Percentiles rank a stretch among this genome's conserved stretches.
phyloP scores from a whole-genome alignment of 2,329 filamentous ascomycete genomes.

The Dothistroma pini region DNA sequence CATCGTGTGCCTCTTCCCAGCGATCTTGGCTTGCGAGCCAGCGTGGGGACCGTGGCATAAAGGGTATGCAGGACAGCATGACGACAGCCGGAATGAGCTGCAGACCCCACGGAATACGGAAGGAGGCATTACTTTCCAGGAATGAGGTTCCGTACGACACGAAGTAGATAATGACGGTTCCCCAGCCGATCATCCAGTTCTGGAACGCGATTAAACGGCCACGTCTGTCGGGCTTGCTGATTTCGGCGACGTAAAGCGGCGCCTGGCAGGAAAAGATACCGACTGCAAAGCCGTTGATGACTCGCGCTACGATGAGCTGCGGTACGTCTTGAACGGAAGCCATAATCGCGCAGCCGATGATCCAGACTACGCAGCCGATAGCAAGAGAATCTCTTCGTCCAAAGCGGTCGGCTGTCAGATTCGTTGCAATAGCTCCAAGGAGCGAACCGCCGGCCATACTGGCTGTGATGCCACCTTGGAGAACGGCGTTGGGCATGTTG shows the following conservation, averaged over 20 bases:
- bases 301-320: conserved; percentile 7
- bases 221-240: conserved; percentile 12
- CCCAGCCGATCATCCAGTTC: conserved; percentile 16
- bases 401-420: conserved; percentile 11
- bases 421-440: conserved; percentile 10
- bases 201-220: conserved; percentile 13
- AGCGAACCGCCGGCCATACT: conserved; percentile 13
- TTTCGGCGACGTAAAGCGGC: conserved; percentile 13
- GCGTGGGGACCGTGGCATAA: conserved; percentile 11
- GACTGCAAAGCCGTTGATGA: conserved; percentile 14
- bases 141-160: conserved; percentile 12
- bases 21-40: conserved; percentile 14
- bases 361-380: conserved; percentile 13
- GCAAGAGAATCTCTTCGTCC: conserved; percentile 10
- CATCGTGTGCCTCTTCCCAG: conserved; percentile 16
- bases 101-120: conserved; percentile 13
- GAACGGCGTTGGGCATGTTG: conserved; percentile 6
- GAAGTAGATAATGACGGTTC: conserved; percentile 15
- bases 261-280: conserved; percentile 14
- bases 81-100: conserved; percentile 11
- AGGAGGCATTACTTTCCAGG: conserved; percentile 11
- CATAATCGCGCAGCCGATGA: conserved; percentile 12
- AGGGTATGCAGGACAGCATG: conserved; percentile 11
- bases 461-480: conserved; percentile 15
- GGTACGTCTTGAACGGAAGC: conserved; percentile 11